These are phyloP conservation scores for Metschnikowia cerradonensis DNA, from an alignment of 805 yeast genomes.

Conservation along the genomic window DNA sequence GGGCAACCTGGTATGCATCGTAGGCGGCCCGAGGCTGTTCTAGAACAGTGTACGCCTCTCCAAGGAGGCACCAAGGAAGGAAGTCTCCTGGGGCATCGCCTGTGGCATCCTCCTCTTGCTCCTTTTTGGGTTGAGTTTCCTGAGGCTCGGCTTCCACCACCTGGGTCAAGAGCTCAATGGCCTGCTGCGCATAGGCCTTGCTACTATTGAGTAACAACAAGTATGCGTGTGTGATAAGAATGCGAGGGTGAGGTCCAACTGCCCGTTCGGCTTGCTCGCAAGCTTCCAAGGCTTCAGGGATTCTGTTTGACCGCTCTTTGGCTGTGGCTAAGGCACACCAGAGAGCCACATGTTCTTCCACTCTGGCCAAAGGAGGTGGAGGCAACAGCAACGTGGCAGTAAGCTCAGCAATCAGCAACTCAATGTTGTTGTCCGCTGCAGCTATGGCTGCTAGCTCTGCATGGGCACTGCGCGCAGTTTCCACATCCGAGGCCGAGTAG, in stretches of 20 bases:
- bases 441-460: constrained; percentile 56
- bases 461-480: constrained; percentile 49
- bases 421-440: constrained; percentile 47
- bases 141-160: constrained; percentile 19
- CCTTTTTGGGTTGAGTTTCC: constrained; percentile 10
- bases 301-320: constrained; percentile 48
- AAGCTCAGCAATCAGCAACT: constrained; percentile 47
- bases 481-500: constrained; percentile 33
- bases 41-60: constrained; percentile 46
- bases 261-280: constrained; percentile 46
- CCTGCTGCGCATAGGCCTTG: constrained; percentile 14
- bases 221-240: constrained; percentile 48
- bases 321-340: constrained; percentile 54
- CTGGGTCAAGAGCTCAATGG: constrained; percentile 18
- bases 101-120: constrained; percentile 17
- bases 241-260: constrained; percentile 42
- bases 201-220: constrained; percentile 36
- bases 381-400: constrained; percentile 49
- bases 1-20: constrained; percentile 51
- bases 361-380: constrained; percentile 42
- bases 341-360: constrained; percentile 44
- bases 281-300: constrained; percentile 45
- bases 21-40: constrained; percentile 50
- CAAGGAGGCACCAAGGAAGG: constrained; percentile 54
- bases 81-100: constrained; percentile 40